phyloP scores from a whole-genome alignment of 2,329 filamentous ascomycete genomes.

The Xylaria arbuscula region DNA sequence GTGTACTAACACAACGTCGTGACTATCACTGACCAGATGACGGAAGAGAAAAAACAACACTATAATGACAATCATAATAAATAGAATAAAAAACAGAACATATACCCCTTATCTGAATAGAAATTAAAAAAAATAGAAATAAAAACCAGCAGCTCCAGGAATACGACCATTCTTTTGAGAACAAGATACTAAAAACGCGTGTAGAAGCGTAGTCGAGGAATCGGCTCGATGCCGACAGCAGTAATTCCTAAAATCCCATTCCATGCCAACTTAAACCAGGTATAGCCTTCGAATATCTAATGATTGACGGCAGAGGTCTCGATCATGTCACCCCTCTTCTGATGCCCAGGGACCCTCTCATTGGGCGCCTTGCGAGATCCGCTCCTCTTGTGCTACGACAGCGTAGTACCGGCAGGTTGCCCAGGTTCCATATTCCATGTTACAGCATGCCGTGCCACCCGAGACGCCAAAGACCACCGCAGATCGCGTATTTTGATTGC shows the following conservation, averaged over 20 bases:
- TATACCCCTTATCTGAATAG: not conserved
- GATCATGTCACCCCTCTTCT: conserved; percentile 23
- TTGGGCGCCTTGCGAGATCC: conserved; percentile 38
- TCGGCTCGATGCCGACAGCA: conserved; percentile 17
- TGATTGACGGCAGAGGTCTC: conserved; percentile 15
- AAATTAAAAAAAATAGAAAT: not conserved
- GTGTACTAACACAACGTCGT: conserved; percentile 32
- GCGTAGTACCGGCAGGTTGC: conserved; percentile 31
- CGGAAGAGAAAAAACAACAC: no score
- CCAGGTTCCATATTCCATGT: conserved; percentile 27
- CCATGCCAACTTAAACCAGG: not conserved
- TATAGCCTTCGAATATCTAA: conserved; percentile 13
- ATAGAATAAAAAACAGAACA: no score
- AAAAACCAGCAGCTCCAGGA: conserved; percentile 23
- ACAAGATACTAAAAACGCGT: not conserved
- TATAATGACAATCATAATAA: no score
- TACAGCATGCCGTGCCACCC: conserved; percentile 33
- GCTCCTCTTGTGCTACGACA: conserved; percentile 34
- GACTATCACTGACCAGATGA: not conserved
- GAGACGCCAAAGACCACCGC: conserved; percentile 40
- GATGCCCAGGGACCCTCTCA: conserved; percentile 10
- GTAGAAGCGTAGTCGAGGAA: not conserved
- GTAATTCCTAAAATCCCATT: conserved; percentile 7
- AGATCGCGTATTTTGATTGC: conserved; percentile 34
- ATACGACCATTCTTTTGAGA: not conserved